phyloP scores from a whole-genome alignment of 2,329 filamentous ascomycete species.

The Calonectria honghensis region DNA sequence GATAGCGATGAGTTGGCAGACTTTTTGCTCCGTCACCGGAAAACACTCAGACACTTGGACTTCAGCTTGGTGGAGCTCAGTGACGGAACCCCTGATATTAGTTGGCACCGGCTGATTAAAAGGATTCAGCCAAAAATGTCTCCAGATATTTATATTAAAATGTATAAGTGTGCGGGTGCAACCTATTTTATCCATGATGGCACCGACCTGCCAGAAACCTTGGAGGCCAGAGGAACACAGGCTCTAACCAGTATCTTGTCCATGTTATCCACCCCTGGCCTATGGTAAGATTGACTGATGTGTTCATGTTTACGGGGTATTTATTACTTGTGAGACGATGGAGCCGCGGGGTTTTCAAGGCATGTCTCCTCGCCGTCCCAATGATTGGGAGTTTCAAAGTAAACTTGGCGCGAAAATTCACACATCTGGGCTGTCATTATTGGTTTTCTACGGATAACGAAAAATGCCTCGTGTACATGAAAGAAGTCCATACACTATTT shows the following conservation, averaged over 20 bases:
- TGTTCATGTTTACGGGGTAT: background rate
- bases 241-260: background rate
- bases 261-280: background rate
- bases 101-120: background rate
- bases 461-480: too few species aligned
- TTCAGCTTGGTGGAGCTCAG: background rate
- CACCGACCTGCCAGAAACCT: background rate
- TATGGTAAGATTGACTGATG: background rate
- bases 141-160: background rate
- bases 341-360: too few species aligned
- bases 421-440: too few species aligned
- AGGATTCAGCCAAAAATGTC: background rate
- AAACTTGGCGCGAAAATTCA: too few species aligned
- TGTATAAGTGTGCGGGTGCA: background rate
- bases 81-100: background rate
- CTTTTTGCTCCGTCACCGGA: constrained; percentile 5
- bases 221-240: background rate
- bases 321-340: background rate
- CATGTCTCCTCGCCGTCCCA: too few species aligned
- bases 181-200: background rate
- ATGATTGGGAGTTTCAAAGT: too few species aligned
- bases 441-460: too few species aligned
- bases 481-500: too few species aligned
- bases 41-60: background rate
- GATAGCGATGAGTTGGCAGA: background rate